Evolutionary conservation across 179 eudicot species (phyloP).

Genomic region (Camellia oleifera): DNA sequence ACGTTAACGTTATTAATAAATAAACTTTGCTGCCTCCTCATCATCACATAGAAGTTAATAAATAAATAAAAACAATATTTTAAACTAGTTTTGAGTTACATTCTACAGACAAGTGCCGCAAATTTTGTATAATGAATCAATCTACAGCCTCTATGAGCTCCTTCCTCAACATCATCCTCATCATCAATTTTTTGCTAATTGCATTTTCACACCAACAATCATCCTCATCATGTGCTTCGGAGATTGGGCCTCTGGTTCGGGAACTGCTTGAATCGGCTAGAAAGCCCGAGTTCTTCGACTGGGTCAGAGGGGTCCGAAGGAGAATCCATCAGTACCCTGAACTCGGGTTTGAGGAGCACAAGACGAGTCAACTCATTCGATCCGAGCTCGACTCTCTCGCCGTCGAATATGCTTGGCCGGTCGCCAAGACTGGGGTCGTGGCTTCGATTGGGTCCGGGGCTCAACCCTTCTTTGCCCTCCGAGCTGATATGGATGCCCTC

Average conservation of each 20-base stretch:
- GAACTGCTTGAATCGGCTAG: conserved; percentile 39
- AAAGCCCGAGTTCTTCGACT: conserved; percentile 41
- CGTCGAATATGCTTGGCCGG: conserved; percentile 44
- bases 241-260: conserved; percentile 17
- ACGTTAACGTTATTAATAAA: too few species aligned
- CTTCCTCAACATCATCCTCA: not conserved
- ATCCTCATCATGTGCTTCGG: not conserved
- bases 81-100: too few species aligned
- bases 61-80: too few species aligned
- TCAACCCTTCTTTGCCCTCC: conserved; percentile 43
- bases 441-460: conserved; percentile 47
- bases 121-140: not conserved
- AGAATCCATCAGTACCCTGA: conserved; percentile 55
- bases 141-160: not conserved
- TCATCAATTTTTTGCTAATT: not conserved
- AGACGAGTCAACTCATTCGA: conserved; percentile 48
- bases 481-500: conserved; percentile 72
- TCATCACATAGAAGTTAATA: too few species aligned
- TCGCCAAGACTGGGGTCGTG: conserved; percentile 48
- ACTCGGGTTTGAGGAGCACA: conserved; percentile 40
- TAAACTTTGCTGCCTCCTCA: too few species aligned
- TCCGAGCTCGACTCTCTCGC: conserved; percentile 51
- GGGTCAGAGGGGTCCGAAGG: conserved; percentile 45
- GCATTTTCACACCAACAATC: not conserved
- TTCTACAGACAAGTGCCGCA: not conserved